Evolutionary conservation across 2,329 filamentous ascomycete species (phyloP).

Genomic region (Botrytis squamosa): DNA sequence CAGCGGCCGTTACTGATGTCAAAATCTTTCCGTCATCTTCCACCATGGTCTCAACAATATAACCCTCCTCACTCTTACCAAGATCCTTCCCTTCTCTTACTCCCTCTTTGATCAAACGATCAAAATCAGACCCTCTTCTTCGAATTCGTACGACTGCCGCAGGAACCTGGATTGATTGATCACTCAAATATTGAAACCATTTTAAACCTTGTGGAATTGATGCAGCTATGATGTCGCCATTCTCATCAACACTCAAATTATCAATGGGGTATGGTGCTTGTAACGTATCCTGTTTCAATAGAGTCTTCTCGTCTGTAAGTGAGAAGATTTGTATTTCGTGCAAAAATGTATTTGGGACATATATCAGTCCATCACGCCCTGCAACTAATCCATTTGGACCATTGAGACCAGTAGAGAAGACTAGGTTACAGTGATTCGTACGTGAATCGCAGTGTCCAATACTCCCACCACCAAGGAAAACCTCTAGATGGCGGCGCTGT

Average conservation of each 20-base stretch:
- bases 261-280: conserved; percentile 38
- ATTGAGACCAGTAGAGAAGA: conserved; percentile 32
- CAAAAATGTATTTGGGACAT: conserved; percentile 37
- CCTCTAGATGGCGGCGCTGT: conserved; percentile 35
- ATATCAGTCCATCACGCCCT: conserved; percentile 39
- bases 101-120: not conserved
- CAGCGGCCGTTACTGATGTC: not conserved
- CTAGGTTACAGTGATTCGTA: conserved; percentile 34
- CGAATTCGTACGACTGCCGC: conserved; percentile 11
- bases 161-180: conserved; percentile 26
- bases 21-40: conserved; percentile 16
- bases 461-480: conserved; percentile 36
- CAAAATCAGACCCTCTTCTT: conserved; percentile 2
- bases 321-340: conserved; percentile 21
- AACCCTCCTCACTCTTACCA: conserved; percentile 1
- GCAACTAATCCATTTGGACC: conserved; percentile 40
- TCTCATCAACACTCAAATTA: conserved; percentile 41
- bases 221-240: conserved; percentile 41
- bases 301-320: conserved; percentile 21
- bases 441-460: conserved; percentile 36
- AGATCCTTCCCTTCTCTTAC: not conserved
- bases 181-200: conserved; percentile 29
- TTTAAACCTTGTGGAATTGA: conserved; percentile 36
- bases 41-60: conserved; percentile 12
- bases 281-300: conserved; percentile 34